Base-by-base conservation (phyloP, 2,329 filamentous ascomycete species). In the Paecilomyces dactylethromorphus region DNA sequence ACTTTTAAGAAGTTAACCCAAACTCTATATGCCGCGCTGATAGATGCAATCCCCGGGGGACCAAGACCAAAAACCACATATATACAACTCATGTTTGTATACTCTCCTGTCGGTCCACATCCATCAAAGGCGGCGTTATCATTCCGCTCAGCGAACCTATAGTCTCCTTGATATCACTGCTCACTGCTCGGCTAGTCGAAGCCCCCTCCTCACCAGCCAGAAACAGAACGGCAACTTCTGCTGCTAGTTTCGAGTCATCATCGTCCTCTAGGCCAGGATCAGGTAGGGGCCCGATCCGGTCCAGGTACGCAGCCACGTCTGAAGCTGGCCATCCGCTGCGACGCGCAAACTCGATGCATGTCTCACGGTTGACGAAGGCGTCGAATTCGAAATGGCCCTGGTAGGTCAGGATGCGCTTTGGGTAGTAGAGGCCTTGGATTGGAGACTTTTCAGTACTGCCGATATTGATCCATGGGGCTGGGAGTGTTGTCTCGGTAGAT, bases 381-480 rank as follows among this genome's bases (percentile, higher is more conserved):
- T 72, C 69, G 15, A 73, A 69, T 49, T 73, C 70, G 29, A 71
- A 72, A 53, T 73, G 70, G 0, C 70, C 70, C 18, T 73, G 70
- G 39, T 68, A 70, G 1, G 69, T 66, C n/a, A 73, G 56, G 2
- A 72, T 64, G 6, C 70, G 64, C 6, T 60, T 63, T 0, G 66
- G 69, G 32, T 66, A 57, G 31, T 71, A 72, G 3, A 73, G 53
- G 6, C 70, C 70, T 53, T 73, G 70, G 4, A 71, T 65, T 1
- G 67, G 59, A 39, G 68, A 73, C 8, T 57, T 56, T 1, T 59
- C 56, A 12, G 67, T 72, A 26, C 56, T 62, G 1, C 70, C 70
- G 3, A 73, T 62, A 52, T 64, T 72, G 24, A 70, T 57, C 70
- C 70, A 73, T 1, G 68, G 68, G 0, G 60, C 24, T 0, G 70